Evolutionary conservation across 805 yeast genomes (phyloP), one percentile per base, ranked within the genome.

Genomic region (Suhomyces sp.): DNA sequence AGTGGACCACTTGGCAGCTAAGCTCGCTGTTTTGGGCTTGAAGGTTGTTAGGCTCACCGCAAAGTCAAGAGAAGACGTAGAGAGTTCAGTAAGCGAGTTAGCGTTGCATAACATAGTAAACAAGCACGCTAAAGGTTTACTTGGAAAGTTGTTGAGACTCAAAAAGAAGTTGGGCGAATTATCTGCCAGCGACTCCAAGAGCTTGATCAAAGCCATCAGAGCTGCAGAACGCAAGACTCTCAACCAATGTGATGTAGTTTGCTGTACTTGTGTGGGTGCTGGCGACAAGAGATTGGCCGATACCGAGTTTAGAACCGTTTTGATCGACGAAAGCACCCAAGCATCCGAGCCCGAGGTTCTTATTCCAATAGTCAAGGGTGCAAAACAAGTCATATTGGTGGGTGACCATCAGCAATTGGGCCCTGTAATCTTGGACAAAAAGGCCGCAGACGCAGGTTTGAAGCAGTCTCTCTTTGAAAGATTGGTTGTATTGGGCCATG

Each of bases 351-450:
- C 97, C 1, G 97, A 91, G 68, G 84, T 88, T 62, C 77, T 92
- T 62, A 90, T 92, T 58, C 97, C 98, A 10, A 82, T 92, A 38
- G 90, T 87, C 2, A 87, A 86, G 59, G 97, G 97, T 24, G 91
- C 96, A 46, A 87, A 87, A 64, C 97, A 92, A 66, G 90, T 91
- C 6, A 82, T 92, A 46, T 73, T 92, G 33, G 97, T 91, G 38
- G 98, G 98, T 64, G 98, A 92, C 68, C 97, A 93, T 70, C 93
- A 90, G 71, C 98, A 92, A 73, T 76, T 92, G 58, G 97, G 97
- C 1, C 97, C 98, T 0, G 96, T 91, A 23, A 87, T 93, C 47
- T 69, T 89, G 52, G 90, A 89, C 60, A 82, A 83, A 61, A 80
- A 81, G 60, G 97, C 96, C 2, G 90, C 87, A 15, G 86, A 86